These are phyloP conservation scores for Eimeria maxima DNA, from an alignment of 169 alveolate genomes.

Conservation along the genomic window DNA sequence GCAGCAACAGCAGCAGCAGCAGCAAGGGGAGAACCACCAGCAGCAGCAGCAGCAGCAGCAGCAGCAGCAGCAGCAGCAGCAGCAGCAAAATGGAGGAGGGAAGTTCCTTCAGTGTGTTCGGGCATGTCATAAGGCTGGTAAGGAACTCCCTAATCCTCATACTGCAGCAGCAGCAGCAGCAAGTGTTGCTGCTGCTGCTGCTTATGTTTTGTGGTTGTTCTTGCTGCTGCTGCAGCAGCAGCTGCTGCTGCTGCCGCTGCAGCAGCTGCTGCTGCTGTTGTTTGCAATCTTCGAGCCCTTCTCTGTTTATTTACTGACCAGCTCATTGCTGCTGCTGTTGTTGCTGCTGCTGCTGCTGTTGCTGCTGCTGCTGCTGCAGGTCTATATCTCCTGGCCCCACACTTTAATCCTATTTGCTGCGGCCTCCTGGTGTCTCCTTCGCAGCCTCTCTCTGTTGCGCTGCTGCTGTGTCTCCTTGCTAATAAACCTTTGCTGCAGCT, in stretches of 20 bases:
- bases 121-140: neutral
- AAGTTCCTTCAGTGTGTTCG: neutral
- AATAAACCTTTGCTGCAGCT: conserved; percentile 48
- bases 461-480: conserved; percentile 32
- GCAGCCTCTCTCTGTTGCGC: neutral
- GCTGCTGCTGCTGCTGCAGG: conserved; percentile 30
- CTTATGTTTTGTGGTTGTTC: too few relatives aligned
- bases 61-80: conserved; percentile 44
- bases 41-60: conserved; percentile 50
- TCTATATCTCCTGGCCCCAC: conserved; percentile 18
- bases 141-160: neutral
- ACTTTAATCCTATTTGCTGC: neutral
- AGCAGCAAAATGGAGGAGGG: neutral
- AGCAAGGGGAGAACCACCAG: conserved; percentile 6
- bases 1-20: conserved; percentile 41
- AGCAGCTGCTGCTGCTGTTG: neutral
- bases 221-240: too few relatives aligned
- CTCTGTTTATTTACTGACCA: neutral
- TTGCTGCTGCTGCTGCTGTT: conserved; percentile 15
- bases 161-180: conserved; percentile 10
- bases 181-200: too few relatives aligned
- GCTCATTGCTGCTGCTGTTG: neutral
- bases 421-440: conserved; percentile 41
- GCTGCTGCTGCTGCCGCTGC: neutral
- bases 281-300: too few relatives aligned